Evolutionary conservation across 2,329 filamentous ascomycete species (phyloP).

Genomic region (Diaporthe citri): DNA sequence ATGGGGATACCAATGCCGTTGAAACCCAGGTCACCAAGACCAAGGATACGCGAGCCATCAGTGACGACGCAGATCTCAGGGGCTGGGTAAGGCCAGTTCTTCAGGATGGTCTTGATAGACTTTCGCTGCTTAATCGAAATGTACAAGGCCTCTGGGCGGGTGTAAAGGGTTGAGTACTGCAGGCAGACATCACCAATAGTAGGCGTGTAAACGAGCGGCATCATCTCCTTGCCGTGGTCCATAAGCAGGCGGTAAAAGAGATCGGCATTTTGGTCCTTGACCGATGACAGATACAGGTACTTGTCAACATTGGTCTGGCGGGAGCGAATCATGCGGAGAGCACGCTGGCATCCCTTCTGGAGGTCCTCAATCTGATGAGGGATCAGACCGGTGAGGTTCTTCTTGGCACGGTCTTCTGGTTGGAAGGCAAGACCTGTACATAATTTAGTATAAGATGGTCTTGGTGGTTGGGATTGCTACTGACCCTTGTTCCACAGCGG

Average conservation of each 20-base stretch:
- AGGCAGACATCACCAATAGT: constrained; percentile 97
- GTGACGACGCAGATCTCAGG: constrained; percentile 98
- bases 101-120: constrained; percentile 87
- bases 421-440: constrained; percentile 71
- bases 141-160: constrained; percentile 94
- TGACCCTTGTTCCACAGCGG: constrained; percentile 76
- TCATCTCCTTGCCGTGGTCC: constrained; percentile 81
- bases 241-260: constrained; percentile 87
- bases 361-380: constrained; percentile 73
- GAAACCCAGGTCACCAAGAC: constrained; percentile 93
- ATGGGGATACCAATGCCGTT: constrained; percentile 98
- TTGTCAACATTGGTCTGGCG: constrained; percentile 81
- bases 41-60: constrained; percentile 92
- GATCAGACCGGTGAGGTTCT: constrained; percentile 76
- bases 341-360: constrained; percentile 72
- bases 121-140: constrained; percentile 95
- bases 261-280: constrained; percentile 82
- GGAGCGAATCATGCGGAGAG: constrained; percentile 80
- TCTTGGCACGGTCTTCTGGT: constrained; percentile 71
- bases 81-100: constrained; percentile 90
- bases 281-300: constrained; percentile 83
- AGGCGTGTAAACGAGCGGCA: constrained; percentile 88
- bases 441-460: not conserved
- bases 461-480: constrained; percentile 16
- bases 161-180: constrained; percentile 96